Percentiles rank a stretch among this genome's conserved stretches.
These are phyloP conservation scores for Chernovozyma sophiae-reginae DNA, from an alignment of 1,139 yeast species.

Conservation along the genomic window DNA sequence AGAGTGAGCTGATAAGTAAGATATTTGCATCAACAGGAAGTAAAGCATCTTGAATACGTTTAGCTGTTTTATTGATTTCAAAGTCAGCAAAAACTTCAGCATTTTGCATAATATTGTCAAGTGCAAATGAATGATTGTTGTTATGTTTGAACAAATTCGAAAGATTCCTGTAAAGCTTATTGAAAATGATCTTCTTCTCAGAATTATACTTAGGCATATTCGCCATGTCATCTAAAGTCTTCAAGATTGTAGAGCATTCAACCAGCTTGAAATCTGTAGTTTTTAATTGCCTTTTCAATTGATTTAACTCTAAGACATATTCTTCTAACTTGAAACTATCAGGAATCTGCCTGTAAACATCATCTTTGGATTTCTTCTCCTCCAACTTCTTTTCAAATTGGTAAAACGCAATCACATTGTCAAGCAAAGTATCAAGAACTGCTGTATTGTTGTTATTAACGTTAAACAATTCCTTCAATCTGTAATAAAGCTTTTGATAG, in stretches of 20 bases:
- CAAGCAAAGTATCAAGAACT: constrained; percentile 30
- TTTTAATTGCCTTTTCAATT: constrained; percentile 22
- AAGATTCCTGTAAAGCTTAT: constrained; percentile 30
- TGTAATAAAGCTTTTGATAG: constrained; percentile 1
- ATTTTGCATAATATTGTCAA: constrained; percentile 34
- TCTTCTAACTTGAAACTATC: constrained; percentile 35
- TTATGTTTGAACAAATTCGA: constrained; percentile 30
- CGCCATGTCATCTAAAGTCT: constrained; percentile 11
- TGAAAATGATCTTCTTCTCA: constrained; percentile 20
- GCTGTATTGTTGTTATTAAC: constrained; percentile 28
- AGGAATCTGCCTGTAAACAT: constrained; percentile 31
- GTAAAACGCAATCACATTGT: constrained; percentile 22
- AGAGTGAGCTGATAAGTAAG: not conserved
- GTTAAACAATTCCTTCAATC: constrained; percentile 8
- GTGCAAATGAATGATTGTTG: constrained; percentile 26
- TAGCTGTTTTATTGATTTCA: constrained; percentile 14
- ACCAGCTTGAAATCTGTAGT: constrained; percentile 14
- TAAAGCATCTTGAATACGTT: not conserved
- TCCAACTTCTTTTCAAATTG: constrained; percentile 18
- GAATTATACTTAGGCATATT: constrained; percentile 4
- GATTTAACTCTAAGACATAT: constrained; percentile 27
- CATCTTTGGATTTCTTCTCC: constrained; percentile 3
- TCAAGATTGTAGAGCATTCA: constrained; percentile 11
- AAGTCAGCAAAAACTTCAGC: constrained; percentile 24
- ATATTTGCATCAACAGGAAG: not conserved